Base-by-base conservation (phyloP, 495 filamentous ascomycete species). In the Talaromyces proteolyticus region DNA sequence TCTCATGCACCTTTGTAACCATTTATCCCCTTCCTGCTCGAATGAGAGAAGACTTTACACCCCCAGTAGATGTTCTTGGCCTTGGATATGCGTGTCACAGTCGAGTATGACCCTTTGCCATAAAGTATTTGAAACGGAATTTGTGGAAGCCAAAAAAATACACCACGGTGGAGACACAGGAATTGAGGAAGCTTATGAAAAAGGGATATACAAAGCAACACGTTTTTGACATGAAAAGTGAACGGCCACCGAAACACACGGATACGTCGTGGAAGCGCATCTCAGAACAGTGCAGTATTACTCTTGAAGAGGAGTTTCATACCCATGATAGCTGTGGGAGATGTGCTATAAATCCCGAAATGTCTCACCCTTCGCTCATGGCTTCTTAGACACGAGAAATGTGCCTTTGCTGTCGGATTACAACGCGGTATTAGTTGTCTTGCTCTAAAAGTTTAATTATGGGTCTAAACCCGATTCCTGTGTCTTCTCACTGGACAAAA, bases 261-360 rank as follows among this genome's bases (percentile, higher is more conserved):
- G 75, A 70, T 47, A 86, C 87, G 52, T 84, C 82, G 68, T 81
- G 85, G 10, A 84, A 84, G 0, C 62, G 59, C 54, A 76, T 73
- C 52, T 78, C 65, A 16, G 79, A 74, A 46, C 73, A 79, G 42
- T n/a, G 16, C 16, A 44, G 11, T 11, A 29, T 47, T n/a, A 16
- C 18, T 34, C 17, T 20, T 36, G 34, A 39, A 47, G 22, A 47
- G 24, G 44, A 47, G 16, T 47, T 17, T 12, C 24, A 47, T 39
- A 18, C 36, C 23, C 22, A 17, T 29, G 44, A 34, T 37, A 18
- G 23, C n/a, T 47, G 44, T 16, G 18, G 8, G 17, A 37, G 34
- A 47, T 47, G 10, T 47, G 12, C 25, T 47, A 6, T 17, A 22
- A 34, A 16, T 16, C 22, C 17, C 17, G 25, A 34, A 29, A 47